Percentiles rank a stretch among this genome's conserved stretches.
Conservation (phyloP, 371 early-diverging fungal genomes). For the Mucor irregularis region DNA sequence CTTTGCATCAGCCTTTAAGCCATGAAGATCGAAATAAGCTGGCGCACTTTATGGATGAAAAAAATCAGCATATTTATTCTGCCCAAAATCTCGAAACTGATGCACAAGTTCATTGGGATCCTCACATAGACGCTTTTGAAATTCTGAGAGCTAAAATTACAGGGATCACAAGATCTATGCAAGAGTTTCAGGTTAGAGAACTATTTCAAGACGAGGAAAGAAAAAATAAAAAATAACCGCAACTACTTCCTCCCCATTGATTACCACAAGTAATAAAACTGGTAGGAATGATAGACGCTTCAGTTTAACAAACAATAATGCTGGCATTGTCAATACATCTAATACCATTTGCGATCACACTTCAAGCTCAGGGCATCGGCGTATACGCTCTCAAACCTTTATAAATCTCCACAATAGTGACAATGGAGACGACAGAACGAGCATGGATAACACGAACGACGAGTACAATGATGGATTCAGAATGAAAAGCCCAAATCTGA, state of each 20-base stretch:
- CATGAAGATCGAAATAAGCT: constrained; percentile 5
- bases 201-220: constrained; percentile 36
- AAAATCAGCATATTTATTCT: background rate
- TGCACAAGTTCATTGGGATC: constrained; percentile 34
- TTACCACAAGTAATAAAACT: background rate
- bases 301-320: constrained; percentile 4
- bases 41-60: background rate
- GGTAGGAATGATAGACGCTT: background rate
- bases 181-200: constrained; percentile 48
- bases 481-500: constrained; percentile 9
- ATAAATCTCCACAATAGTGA: background rate
- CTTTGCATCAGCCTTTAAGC: constrained; percentile 3
- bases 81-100: background rate
- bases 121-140: constrained; percentile 49
- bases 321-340: background rate
- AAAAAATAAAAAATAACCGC: constrained; percentile 19
- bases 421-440: background rate
- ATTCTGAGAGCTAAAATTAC: constrained; percentile 48
- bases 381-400: constrained; percentile 10
- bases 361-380: constrained; percentile 13
- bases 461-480: background rate
- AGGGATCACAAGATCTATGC: constrained; percentile 49
- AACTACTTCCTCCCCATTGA: constrained; percentile 5
- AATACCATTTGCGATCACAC: background rate
- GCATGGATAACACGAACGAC: constrained; percentile 5